Conservation (phyloP, 768 basidiomycete genomes). For the Lepiota venenata region DNA sequence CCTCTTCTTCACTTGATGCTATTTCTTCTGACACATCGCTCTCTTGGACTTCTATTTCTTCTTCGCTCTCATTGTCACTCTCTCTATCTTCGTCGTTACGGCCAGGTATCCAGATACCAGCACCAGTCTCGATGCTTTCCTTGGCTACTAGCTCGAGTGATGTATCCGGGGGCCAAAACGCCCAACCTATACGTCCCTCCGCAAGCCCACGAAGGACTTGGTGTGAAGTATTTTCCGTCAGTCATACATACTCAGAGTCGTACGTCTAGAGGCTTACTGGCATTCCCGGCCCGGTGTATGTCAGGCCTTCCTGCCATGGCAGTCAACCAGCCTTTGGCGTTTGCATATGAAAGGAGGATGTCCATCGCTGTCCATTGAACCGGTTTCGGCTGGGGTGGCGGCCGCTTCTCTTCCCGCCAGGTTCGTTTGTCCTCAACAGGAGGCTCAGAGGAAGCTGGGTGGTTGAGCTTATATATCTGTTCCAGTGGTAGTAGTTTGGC, state of each 20-base stretch:
- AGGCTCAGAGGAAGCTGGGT: slow-evolving; percentile 39
- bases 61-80: slow-evolving; percentile 21
- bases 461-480: slow-evolving; percentile 53
- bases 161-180: slow-evolving; percentile 73
- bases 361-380: slow-evolving; percentile 81
- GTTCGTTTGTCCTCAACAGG: slow-evolving; percentile 67
- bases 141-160: slow-evolving; percentile 22
- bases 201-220: slow-evolving; percentile 80
- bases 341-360: slow-evolving; percentile 75
- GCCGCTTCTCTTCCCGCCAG: slow-evolving; percentile 57
- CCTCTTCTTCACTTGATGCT: slow-evolving; percentile 25
- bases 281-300: slow-evolving; percentile 85
- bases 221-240: neutral
- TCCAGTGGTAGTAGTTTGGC: slow-evolving; percentile 76
- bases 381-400: slow-evolving; percentile 19
- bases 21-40: slow-evolving; percentile 30
- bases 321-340: slow-evolving; percentile 79
- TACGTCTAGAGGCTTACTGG: slow-evolving; percentile 52
- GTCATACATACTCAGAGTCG: neutral
- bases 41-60: slow-evolving; percentile 16
- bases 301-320: slow-evolving; percentile 91
- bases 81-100: slow-evolving; percentile 21
- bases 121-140: slow-evolving; percentile 24
- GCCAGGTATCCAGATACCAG: slow-evolving; percentile 59
- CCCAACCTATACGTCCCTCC: slow-evolving; percentile 81